Evolutionary conservation across 2,329 filamentous ascomycete genomes (phyloP), one percentile per base, ranked within the genome.

Genomic region (Diaporthe australafricana): DNA sequence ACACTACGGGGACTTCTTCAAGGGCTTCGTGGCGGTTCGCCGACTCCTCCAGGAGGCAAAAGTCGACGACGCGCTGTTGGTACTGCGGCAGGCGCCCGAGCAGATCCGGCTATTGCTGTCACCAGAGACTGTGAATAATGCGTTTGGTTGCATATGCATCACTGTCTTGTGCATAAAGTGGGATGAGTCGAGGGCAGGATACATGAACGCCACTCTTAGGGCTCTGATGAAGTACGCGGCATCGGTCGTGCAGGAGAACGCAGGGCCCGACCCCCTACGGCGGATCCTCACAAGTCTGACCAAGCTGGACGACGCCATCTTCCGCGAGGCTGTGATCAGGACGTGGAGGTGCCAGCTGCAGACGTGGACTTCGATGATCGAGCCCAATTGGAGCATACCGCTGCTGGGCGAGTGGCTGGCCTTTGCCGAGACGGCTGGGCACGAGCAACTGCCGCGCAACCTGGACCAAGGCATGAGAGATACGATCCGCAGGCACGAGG

Each of bases 341-440:
- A 45, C 30, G 6, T 63, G 60, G 60, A 48, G 3, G 42, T 48
- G 42, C 42, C 42, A 63, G 60, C 27, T 63, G 12, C 20, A 63
- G 42, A 63, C 60, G 1, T 63, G 60, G 60, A 35, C 42, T 6
- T 16, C 30, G 6, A 35, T 48, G 27, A 35, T 22, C 27, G 20
- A 9, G 3, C 30, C 57, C 1, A 12, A 14, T 6, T 63, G 40
- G 60, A 48, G 25, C 42, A n/a, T 63, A 7, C 27, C 27, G 20
- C 42, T 48, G 6, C 60, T 63, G 12, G 27, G 60, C 20, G 60
- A 63, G 42, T 63, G 60, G 60, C 22, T 63, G 20, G 60, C 60
- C 7, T n/a, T 63, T 5, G 42, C n/a, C 20, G 60, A 63, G 20
- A 45, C 27, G 20, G 60, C 42, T 6, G 60, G 60, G 11, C 17